Conservation (phyloP, 2,329 filamentous ascomycete species). For the Ilyonectria destructans region DNA sequence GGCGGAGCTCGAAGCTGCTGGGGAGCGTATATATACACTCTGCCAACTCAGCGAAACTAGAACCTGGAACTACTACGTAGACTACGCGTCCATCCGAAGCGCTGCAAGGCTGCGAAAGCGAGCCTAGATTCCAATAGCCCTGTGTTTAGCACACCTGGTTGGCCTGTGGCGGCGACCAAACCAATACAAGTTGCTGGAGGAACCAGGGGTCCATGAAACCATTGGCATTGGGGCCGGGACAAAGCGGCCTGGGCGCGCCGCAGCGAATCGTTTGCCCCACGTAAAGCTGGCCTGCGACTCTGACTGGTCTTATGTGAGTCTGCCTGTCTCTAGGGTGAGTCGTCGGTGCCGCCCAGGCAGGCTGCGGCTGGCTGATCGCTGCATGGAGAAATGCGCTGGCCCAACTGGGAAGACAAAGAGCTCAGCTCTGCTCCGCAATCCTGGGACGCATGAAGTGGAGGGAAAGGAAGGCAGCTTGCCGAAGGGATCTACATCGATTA, state of each 20-base stretch:
- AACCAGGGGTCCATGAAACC: conserved; percentile 30
- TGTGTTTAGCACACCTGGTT: conserved; percentile 13
- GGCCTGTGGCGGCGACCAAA: conserved; percentile 26
- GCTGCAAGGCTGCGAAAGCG: conserved; percentile 24
- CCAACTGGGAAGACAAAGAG: background rate
- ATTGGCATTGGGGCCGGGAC: conserved; percentile 16
- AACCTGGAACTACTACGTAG: conserved; percentile 6
- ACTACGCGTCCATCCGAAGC: conserved; percentile 7
- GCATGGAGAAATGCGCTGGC: conserved; percentile 20
- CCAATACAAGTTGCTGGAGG: conserved; percentile 35
- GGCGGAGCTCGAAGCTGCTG: conserved; percentile 3
- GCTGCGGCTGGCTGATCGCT: conserved; percentile 25
- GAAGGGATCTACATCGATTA: background rate
- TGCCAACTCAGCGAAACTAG: background rate
- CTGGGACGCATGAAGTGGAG: background rate
- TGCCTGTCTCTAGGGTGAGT: conserved; percentile 18
- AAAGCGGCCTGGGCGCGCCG: background rate
- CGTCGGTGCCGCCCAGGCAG: background rate
- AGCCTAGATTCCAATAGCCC: conserved; percentile 16
- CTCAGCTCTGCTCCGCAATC: conserved; percentile 1
- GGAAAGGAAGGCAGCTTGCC: background rate
- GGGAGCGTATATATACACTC: conserved; percentile 26
- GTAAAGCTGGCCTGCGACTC: conserved; percentile 37
- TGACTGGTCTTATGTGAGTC: conserved; percentile 35
- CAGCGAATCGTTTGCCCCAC: conserved; percentile 47